Base-by-base conservation (phyloP, 768 basidiomycete genomes). In the Kwoniella sp. region DNA sequence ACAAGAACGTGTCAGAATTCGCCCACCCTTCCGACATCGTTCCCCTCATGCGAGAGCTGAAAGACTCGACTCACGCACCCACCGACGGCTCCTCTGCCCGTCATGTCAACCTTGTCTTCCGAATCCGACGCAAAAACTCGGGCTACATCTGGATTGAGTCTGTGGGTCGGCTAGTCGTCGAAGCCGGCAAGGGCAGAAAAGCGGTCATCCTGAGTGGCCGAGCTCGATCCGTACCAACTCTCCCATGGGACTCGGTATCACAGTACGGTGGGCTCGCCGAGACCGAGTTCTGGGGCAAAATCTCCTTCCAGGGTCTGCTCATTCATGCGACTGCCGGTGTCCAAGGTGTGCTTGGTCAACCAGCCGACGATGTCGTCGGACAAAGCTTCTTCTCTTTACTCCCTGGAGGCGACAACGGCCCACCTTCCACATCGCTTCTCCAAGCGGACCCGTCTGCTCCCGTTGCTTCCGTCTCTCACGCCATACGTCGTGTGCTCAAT, bases 171-270 rank as follows among this genome's bases (percentile, higher is more conserved):
- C 83, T 98, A 44, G 89, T 94, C 72, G 85, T 90, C 60, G 95
- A 99, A 81, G 88, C 92, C 0, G 92, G 92, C 1, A 97, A 97
- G 75, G 92, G 92, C 0, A 83, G 92, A 37, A 96, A 98, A 80
- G 91, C 92, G 1, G 92, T 99, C 73, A 86, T 99, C 36, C 83
- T 99, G n/a, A 86, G 86, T 60, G 94, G 89, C 0, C 84, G 95
- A 9, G 85, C 88, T 29, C 82, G 88, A 49, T 84, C 84, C 71
- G 88, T 90, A 83, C 86, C 87, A 8, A 75, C 69, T 1, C 77
- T 92, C 24, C 78, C 75, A 3, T 92, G 91, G 91, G 82, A 81
- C 2, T 81, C 83, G 37, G 79, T 92, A 27, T 78, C 81, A 1
- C 74, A 77, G 27, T 84, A 83, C 2, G 87, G 87, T 22, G 88